Conservation (phyloP, 371 early-diverging fungal species). For the Blyttiomyces sp. region DNA sequence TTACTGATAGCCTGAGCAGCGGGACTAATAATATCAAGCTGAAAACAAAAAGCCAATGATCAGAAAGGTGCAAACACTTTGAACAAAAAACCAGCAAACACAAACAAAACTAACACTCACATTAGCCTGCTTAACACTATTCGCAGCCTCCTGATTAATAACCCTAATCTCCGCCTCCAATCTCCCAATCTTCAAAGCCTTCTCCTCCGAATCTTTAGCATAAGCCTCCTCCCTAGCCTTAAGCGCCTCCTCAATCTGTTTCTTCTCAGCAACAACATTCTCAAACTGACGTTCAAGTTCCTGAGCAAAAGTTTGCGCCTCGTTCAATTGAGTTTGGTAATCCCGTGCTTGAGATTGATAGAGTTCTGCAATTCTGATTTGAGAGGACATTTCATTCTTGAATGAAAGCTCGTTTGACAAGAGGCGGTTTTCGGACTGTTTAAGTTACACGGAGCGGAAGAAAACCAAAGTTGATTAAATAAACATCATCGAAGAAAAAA, state of each 20-base stretch:
- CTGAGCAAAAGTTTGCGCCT: constrained; percentile 8
- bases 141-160: constrained; percentile 2
- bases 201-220: constrained; percentile 15
- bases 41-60: not conserved
- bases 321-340: constrained; percentile 26
- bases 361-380: constrained; percentile 55
- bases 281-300: constrained; percentile 24
- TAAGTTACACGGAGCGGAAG: not conserved
- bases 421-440: constrained; percentile 43
- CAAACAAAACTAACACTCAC: constrained; percentile 2
- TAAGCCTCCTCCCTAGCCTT: constrained; percentile 19
- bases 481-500: no score
- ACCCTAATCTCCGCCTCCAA: constrained; percentile 7
- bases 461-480: no score
- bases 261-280: constrained; percentile 34
- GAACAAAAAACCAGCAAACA: not conserved
- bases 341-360: constrained; percentile 38
- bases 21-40: constrained; percentile 46
- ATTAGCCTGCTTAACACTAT: not conserved
- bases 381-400: constrained; percentile 63
- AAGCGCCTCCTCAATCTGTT: constrained; percentile 26
- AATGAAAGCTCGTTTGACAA: constrained; percentile 59
- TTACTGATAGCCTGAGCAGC: constrained; percentile 54
- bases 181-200: constrained; percentile 17
- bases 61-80: not conserved